A percentile compares a stretch with the other conserved stretches of the same genome.
phyloP scores from a whole-genome alignment of 106 monocot species.

The Platanthera zijinensis region DNA sequence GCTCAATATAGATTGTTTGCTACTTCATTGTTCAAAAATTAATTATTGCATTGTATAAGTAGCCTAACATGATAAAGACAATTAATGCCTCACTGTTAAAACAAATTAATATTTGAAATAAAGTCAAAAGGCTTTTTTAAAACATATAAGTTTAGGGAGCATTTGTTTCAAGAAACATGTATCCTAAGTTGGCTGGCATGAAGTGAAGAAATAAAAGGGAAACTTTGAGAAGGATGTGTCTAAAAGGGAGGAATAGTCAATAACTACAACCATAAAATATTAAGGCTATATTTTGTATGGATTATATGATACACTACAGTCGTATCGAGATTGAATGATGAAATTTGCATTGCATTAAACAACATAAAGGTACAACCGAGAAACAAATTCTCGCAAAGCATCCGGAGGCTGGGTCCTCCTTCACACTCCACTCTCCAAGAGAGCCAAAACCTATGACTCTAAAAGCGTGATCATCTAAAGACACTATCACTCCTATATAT shows the following conservation, averaged over 20 bases:
- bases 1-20: no score
- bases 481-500: no score
- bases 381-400: no score
- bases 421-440: no score
- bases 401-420: no score
- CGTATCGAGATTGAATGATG: no score
- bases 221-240: not conserved
- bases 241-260: not conserved
- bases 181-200: not conserved
- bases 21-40: no score
- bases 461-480: no score
- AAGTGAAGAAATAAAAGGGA: slow-evolving; percentile 1
- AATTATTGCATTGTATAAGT: no score
- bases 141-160: not conserved
- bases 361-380: no score
- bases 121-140: not conserved
- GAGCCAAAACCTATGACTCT: no score
- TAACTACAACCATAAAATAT: not conserved
- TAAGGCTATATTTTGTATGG: not conserved
- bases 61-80: not conserved
- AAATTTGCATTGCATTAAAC: no score
- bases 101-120: not conserved
- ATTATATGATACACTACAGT: not conserved
- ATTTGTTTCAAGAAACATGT: not conserved
- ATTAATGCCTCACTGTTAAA: not conserved